Conservation (phyloP, 2,329 filamentous ascomycete species). For the Uncinocarpus reesii region DNA sequence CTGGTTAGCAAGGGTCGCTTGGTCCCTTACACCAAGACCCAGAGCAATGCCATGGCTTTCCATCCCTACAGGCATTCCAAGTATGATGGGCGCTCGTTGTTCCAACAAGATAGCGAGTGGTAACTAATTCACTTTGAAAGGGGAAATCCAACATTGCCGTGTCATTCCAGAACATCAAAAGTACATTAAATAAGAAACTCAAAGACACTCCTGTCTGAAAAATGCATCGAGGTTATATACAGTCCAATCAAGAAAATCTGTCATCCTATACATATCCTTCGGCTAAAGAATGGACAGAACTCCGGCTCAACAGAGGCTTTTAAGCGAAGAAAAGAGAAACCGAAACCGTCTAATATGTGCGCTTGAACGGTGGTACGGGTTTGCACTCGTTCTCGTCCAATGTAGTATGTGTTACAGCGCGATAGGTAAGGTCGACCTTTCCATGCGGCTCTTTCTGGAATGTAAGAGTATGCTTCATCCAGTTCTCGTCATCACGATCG, state of each 20-base stretch:
- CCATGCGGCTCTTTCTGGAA: conserved; percentile 92
- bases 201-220: conserved; percentile 8
- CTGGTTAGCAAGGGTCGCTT: too few relatives aligned
- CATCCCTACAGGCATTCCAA: too few relatives aligned
- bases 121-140: too few relatives aligned
- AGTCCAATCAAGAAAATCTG: conserved; percentile 9
- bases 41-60: too few relatives aligned
- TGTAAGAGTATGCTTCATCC: conserved; percentile 98
- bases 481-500: conserved; percentile 87
- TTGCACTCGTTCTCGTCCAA: conserved; percentile 95
- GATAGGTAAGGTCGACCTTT: conserved; percentile 76
- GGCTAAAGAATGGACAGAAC: conserved; percentile 5
- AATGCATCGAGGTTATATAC: conserved; percentile 13
- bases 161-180: conserved; percentile 1
- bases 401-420: conserved; percentile 69
- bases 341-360: conserved; percentile 37
- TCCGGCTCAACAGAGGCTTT: conserved; percentile 9
- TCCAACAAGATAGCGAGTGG: too few relatives aligned
- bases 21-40: too few relatives aligned
- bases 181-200: background rate
- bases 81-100: too few relatives aligned
- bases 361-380: conserved; percentile 89
- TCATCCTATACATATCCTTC: conserved; percentile 8
- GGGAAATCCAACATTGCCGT: background rate
- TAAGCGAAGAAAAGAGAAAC: background rate